Conservation (phyloP, 1,284 basidiomycete species). For the Malassezia psittaci region DNA sequence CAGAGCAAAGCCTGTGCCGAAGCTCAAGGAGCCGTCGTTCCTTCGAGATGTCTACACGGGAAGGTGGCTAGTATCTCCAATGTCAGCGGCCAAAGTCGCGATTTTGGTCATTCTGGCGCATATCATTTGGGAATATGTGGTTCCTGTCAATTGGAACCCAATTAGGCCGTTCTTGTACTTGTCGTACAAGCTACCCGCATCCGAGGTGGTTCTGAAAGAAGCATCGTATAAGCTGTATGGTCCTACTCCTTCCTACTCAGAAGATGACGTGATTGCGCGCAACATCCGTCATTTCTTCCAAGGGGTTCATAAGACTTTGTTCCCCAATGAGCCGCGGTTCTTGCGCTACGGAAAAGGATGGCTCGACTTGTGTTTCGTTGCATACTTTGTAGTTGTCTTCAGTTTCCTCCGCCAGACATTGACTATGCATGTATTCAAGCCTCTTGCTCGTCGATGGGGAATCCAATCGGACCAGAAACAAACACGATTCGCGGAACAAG, state of each 20-base stretch:
- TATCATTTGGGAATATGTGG: slow-evolving; percentile 59
- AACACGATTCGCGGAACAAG: slow-evolving; percentile 41
- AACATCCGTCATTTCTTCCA: slow-evolving; percentile 14
- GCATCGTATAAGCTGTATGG: slow-evolving; percentile 18
- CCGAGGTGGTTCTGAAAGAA: slow-evolving; percentile 53
- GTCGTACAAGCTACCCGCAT: slow-evolving; percentile 54
- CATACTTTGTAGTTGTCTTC: slow-evolving; percentile 80
- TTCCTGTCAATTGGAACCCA: slow-evolving; percentile 59
- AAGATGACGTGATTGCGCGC: slow-evolving; percentile 12
- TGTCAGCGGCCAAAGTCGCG: slow-evolving; percentile 52
- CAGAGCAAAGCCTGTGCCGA: not conserved
- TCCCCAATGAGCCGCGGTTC: slow-evolving; percentile 19
- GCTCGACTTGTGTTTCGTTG: slow-evolving; percentile 67
- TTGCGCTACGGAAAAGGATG: slow-evolving; percentile 38
- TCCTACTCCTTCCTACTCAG: slow-evolving; percentile 6
- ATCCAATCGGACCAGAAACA: slow-evolving; percentile 39
- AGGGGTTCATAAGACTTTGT: slow-evolving; percentile 19
- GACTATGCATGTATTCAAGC: slow-evolving; percentile 61
- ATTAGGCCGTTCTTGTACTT: slow-evolving; percentile 67
- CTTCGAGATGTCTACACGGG: slow-evolving; percentile 2
- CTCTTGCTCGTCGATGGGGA: slow-evolving; percentile 55
- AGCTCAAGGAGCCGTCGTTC: not conserved
- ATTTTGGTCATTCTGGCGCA: slow-evolving; percentile 63
- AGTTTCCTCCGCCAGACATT: slow-evolving; percentile 76
- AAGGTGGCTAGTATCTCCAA: slow-evolving; percentile 40